Base-by-base conservation (phyloP, 2,329 filamentous ascomycete genomes). In the Shiraia sp. region DNA sequence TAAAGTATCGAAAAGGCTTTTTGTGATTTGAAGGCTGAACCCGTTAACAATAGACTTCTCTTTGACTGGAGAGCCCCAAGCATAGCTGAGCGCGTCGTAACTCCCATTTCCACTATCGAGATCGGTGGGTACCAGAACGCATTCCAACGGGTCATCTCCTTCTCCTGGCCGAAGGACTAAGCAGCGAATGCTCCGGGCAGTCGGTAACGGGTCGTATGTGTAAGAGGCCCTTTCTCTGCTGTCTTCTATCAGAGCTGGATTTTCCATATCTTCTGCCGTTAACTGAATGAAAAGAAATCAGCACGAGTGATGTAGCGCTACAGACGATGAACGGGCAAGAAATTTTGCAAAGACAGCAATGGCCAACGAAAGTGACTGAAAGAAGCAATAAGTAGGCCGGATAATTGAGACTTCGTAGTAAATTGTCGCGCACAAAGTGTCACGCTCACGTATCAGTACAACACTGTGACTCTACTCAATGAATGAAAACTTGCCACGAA, bases 51-150 rank as follows among this genome's bases (percentile, higher is more conserved):
- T 36, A 12, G 10, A 14, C 26, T 17, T 19, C 14, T 13, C 10
- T 14, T 29, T 29, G 15, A n/a, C 7, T 14, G 28, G 12, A 42
- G 15, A 23, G 2, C 51, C 48, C 51, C 48, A 53, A 1, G 29
- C 38, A 13, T 53, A 53, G 4, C 45, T 51, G n/a, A 53, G 25
- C 0, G 51, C 48, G 23, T 51, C 40, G n/a, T 47, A 49, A 5
- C 17, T 10, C 23, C 15, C n/a, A 10, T 10, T 6, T 7, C 8
- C 8, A 6, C 8, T 8, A 10, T 45, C 16, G 23, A 33, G 14
- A 31, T 36, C 15, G 30, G 17, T 13, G 17, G 23, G 16, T 10
- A 9, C 8, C 7, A 40, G 17, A 15, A 32, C 14, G 32, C 31
- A 35, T 10, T 23, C 6, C 12, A 41, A 14, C n/a, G 38, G 23